phyloP scores from a whole-genome alignment of 2,329 filamentous ascomycete genomes.

The Lasiodiplodia hormozganensis region DNA sequence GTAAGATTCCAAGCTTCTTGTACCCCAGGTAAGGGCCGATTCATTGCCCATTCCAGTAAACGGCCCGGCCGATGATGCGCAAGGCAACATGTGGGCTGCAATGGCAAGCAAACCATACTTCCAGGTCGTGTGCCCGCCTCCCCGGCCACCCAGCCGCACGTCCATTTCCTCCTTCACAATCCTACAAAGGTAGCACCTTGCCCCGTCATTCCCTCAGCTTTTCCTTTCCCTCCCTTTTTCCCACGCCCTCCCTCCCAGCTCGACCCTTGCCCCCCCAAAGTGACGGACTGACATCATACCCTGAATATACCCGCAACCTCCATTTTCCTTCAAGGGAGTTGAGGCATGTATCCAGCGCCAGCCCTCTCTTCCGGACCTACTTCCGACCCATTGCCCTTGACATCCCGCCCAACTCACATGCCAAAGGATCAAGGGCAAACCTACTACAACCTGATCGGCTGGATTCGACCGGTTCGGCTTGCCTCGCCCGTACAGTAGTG shows the following conservation, averaged over 20 bases:
- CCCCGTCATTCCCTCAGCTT: not conserved
- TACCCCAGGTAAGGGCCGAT: conserved; percentile 24
- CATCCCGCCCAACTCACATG: not conserved
- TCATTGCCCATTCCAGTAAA: conserved; percentile 25
- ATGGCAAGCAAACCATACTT: conserved; percentile 1
- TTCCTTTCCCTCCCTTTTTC: not conserved
- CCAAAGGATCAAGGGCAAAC: not conserved
- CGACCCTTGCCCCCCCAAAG: not conserved
- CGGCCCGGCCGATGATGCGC: conserved; percentile 18
- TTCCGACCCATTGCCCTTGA: not conserved
- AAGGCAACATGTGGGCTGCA: not conserved
- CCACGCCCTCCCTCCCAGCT: not conserved
- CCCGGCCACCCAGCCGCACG: not conserved
- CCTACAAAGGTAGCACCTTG: not conserved
- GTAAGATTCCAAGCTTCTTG: conserved; percentile 13
- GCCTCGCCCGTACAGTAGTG: not conserved
- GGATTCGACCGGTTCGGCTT: not conserved
- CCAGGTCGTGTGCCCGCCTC: not conserved
- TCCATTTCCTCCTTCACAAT: not conserved
- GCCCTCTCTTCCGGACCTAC: not conserved
- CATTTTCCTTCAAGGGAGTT: not conserved
- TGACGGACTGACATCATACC: not conserved
- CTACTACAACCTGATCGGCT: not conserved
- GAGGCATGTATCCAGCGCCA: not conserved
- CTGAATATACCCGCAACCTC: not conserved